Conservation (phyloP, 495 filamentous ascomycete genomes). For the Lepidopterella palustris region DNA sequence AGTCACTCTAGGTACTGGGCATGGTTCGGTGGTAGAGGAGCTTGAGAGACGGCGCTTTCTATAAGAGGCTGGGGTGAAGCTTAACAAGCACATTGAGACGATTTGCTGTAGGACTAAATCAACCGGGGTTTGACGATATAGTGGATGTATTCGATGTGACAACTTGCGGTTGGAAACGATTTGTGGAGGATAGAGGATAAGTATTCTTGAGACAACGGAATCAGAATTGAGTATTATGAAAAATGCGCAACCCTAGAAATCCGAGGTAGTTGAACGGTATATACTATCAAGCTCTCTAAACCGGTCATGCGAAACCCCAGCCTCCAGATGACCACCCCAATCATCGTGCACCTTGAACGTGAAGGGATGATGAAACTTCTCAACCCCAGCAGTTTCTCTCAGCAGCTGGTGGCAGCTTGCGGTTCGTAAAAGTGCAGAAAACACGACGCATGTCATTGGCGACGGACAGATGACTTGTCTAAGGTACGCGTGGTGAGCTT, state of each 20-base stretch:
- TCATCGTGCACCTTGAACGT: background rate
- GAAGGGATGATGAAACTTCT: background rate
- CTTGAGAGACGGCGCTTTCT: no score
- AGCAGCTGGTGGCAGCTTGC: background rate
- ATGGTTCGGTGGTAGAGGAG: no score
- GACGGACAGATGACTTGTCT: background rate
- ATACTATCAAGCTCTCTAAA: background rate
- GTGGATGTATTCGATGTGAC: no score
- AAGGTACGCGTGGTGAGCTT: background rate
- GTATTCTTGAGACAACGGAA: no score
- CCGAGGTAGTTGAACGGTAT: no score
- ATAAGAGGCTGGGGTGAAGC: conserved; percentile 4
- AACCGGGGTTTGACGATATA: no score
- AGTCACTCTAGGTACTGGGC: no score
- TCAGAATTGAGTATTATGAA: background rate
- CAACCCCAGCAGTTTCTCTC: background rate
- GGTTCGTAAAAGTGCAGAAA: background rate
- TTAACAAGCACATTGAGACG: conserved; percentile 24
- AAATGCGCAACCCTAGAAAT: no score
- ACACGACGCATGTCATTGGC: background rate
- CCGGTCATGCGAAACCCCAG: background rate
- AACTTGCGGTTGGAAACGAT: no score
- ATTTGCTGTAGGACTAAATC: no score
- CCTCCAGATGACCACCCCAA: background rate
- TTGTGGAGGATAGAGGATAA: no score